Evolutionary conservation across 2,329 filamentous ascomycete species (phyloP).

Genomic region (Penicillium sp.): DNA sequence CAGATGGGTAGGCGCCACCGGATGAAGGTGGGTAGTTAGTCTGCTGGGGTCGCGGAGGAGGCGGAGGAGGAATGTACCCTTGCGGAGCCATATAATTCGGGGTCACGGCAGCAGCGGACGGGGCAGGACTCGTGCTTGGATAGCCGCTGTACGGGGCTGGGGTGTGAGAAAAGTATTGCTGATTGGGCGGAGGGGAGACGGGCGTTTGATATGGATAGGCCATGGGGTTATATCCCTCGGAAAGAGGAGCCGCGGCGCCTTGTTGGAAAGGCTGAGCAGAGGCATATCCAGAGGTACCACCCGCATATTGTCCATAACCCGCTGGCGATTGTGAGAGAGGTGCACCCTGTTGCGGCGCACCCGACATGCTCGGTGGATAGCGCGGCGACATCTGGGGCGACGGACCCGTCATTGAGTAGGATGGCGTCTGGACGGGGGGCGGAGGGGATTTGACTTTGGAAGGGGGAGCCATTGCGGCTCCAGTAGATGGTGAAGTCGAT

Average conservation of each 20-base stretch:
- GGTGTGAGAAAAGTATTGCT: constrained; percentile 34
- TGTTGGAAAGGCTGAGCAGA: constrained; percentile 35
- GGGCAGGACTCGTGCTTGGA: constrained; percentile 29
- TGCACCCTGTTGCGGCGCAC: constrained; percentile 20
- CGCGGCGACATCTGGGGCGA: constrained; percentile 36
- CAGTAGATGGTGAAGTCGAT: constrained; percentile 28
- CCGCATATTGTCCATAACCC: constrained; percentile 33
- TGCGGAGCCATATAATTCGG: constrained; percentile 48
- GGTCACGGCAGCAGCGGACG: constrained; percentile 20
- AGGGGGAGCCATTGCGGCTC: constrained; percentile 43
- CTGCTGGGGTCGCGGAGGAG: constrained; percentile 59
- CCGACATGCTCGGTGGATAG: constrained; percentile 26
- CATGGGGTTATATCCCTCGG: constrained; percentile 47
- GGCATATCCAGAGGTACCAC: constrained; percentile 22
- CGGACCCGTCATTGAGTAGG: constrained; percentile 34
- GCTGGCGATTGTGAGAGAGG: constrained; percentile 33
- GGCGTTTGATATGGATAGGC: constrained; percentile 42
- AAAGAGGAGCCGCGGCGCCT: constrained; percentile 37
- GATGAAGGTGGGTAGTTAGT: constrained; percentile 38
- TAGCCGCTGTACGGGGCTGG: constrained; percentile 31
- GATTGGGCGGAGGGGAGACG: constrained; percentile 39
- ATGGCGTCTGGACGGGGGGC: constrained; percentile 27
- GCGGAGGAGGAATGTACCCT: constrained; percentile 62
- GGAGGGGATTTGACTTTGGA: constrained; percentile 40
- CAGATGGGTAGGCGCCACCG: constrained; percentile 47